phyloP scores from a whole-genome alignment of 164 flowering plant species.

The Warburgia ugandensis region DNA sequence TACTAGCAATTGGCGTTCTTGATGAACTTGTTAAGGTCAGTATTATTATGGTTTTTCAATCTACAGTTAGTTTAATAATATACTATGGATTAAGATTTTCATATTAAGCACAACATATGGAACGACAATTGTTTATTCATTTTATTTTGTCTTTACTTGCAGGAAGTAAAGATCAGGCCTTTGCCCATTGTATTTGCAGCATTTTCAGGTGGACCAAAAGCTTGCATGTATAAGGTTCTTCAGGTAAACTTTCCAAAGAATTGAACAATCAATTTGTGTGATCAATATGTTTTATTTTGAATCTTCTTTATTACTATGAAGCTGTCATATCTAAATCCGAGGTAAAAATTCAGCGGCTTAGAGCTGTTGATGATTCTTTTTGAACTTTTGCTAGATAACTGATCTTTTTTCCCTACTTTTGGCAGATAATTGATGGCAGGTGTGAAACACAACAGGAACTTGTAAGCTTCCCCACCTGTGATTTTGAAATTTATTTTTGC shows the following conservation, averaged over 20 bases:
- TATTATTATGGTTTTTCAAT: constrained; percentile 4
- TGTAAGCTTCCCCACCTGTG: constrained; percentile 30
- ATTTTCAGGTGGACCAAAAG: constrained; percentile 92
- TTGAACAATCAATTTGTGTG: no score
- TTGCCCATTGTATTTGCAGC: constrained; percentile 81
- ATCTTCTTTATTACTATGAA: no score
- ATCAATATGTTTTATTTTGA: no score
- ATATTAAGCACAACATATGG: background rate
- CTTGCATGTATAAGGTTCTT: constrained; percentile 90
- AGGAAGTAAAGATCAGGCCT: constrained; percentile 73
- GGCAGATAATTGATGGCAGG: constrained; percentile 73
- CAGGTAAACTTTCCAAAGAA: constrained; percentile 51
- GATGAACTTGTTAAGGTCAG: constrained; percentile 72
- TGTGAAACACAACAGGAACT: constrained; percentile 30
- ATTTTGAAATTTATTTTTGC: background rate
- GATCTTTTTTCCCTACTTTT: background rate
- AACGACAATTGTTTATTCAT: no score
- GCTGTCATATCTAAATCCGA: no score
- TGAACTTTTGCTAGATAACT: background rate
- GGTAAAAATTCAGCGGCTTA: no score
- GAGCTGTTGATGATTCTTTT: no score
- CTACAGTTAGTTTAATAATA: no score
- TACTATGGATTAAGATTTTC: no score
- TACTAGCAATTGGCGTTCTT: constrained; percentile 53
- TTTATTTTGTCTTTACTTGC: no score